Conservation (phyloP, 2,329 filamentous ascomycete genomes). For the Trichoderma sp. region DNA sequence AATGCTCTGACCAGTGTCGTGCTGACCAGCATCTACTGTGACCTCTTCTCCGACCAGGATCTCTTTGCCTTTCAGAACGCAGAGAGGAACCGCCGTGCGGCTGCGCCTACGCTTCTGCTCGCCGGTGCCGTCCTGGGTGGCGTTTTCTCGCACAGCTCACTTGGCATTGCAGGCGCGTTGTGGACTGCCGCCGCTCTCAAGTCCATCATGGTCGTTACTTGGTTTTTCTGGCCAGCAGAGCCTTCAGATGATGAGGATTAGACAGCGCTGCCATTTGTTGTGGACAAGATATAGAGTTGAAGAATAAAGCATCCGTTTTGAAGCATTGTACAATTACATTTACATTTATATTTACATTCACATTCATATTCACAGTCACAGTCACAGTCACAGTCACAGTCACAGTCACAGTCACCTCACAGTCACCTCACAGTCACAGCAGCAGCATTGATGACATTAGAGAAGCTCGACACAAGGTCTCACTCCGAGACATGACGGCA, state of each 20-base stretch:
- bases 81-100: conserved; percentile 50
- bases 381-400: neutral
- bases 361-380: too few relatives aligned
- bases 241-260: conserved; percentile 28
- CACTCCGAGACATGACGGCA: neutral
- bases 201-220: conserved; percentile 51
- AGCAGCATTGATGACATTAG: neutral
- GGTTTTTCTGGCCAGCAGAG: conserved; percentile 59
- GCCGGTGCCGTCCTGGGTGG: conserved; percentile 50
- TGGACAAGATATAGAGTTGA: neutral
- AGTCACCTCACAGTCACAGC: neutral
- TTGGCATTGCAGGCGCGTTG: conserved; percentile 52
- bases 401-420: neutral
- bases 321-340: neutral
- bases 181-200: conserved; percentile 61
- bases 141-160: conserved; percentile 43
- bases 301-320: neutral
- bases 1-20: conserved; percentile 74
- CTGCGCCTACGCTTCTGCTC: conserved; percentile 48
- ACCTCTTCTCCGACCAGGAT: conserved; percentile 65
- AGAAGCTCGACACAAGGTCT: neutral
- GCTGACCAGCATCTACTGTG: conserved; percentile 77
- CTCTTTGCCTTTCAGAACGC: conserved; percentile 45
- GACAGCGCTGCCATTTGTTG: neutral
- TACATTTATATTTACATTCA: neutral